Base-by-base conservation (phyloP, 805 yeast species). In the Yamadazyma olivae region DNA sequence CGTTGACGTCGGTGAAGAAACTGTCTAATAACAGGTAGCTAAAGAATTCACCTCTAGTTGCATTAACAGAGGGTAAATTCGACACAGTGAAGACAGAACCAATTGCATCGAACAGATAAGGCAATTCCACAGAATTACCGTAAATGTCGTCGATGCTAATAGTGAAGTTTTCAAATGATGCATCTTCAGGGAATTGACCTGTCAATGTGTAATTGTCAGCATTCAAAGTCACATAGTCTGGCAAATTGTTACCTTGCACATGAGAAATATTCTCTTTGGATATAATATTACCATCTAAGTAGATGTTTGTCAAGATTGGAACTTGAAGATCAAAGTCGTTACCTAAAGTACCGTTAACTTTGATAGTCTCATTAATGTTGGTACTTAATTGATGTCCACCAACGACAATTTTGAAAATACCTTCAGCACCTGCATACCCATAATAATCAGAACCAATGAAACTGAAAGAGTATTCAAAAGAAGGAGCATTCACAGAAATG, bases 321-420 rank as follows among this genome's bases (percentile, higher is more conserved):
- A 89, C 64, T 2, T 67, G 55, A 40, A 77, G 70, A 17, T 68
- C 51, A 48, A 91, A 70, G 0, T 57, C 49, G 22, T 75, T 71
- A 31, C 79, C 77, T 16, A 71, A 74, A 5, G 93, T 82, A 2
- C 88, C 90, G 48, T 85, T 84, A 39, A 85, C 67, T 16, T 69
- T 57, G 19, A 77, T 60, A 1, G 77, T 70, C 32, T 73, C 71
- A 40, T 83, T 75, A 25, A 79, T 53, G 16, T 80, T 67, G 1
- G 93, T 81, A 25, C 88, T 72, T 44, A 93, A 70, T 43, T 76
- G 81, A 56, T 93, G 96, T 7, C 95, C 96, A 27, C 99, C 99
- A 24, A 91, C 83, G 17, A 83, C 65, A 24, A 93, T 64, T 41
- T 77, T 70, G 63, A 93, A 93, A 20, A 74, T 61, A 3, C 84